Evolutionary conservation across 805 yeast genomes (phyloP).

Genomic region (Wilhelminamyces savonicus): DNA sequence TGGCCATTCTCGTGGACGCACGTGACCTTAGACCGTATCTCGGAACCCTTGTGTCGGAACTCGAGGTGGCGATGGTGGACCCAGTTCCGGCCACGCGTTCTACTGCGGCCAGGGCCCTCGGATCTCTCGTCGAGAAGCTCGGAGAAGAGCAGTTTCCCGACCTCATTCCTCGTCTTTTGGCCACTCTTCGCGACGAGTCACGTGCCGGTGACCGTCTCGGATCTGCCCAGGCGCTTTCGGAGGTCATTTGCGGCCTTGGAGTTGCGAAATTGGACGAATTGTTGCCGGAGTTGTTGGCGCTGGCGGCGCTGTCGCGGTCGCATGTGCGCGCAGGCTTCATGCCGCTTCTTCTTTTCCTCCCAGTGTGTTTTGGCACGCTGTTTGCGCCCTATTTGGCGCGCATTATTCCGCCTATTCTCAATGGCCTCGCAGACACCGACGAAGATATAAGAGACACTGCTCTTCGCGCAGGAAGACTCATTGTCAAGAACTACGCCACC

Average conservation of each 20-base stretch:
- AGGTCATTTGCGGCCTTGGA: conserved; percentile 91
- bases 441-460: conserved; percentile 87
- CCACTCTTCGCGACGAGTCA: conserved; percentile 67
- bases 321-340: conserved; percentile 86
- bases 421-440: conserved; percentile 84
- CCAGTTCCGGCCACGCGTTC: conserved; percentile 97
- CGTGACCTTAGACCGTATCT: conserved; percentile 82
- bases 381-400: conserved; percentile 82
- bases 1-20: conserved; percentile 92
- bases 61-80: conserved; percentile 94
- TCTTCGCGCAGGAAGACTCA: conserved; percentile 84
- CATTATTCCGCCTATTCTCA: conserved; percentile 86
- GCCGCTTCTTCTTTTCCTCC: conserved; percentile 83
- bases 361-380: conserved; percentile 89
- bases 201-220: conserved; percentile 92
- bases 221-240: conserved; percentile 94
- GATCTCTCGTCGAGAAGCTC: conserved; percentile 89
- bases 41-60: conserved; percentile 67
- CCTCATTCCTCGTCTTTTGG: conserved; percentile 73
- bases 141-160: conserved; percentile 96
- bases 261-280: conserved; percentile 80
- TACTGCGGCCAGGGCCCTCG: conserved; percentile 94
- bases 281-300: conserved; percentile 70
- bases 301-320: conserved; percentile 60
- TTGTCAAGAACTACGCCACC: conserved; percentile 85